Evolutionary conservation across 2,329 filamentous ascomycete genomes (phyloP), one percentile per base, ranked within the genome.

Genomic region (Drechmeria coniospora): DNA sequence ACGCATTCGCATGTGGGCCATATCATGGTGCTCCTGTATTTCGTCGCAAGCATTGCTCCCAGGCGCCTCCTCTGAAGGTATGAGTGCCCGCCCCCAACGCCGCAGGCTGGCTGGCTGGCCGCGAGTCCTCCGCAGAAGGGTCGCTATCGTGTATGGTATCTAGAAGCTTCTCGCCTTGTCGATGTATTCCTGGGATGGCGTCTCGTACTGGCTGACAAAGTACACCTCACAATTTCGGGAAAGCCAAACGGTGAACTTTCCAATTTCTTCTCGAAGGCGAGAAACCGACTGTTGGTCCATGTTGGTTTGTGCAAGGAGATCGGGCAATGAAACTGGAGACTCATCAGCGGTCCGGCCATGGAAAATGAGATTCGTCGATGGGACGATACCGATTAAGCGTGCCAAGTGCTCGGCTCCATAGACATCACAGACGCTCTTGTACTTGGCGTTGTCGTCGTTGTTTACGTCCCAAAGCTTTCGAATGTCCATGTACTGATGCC

Each of bases 271-370:
- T 9, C 84, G 77, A 15, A 95, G 70, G 25, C 84, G 79, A 36
- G 77, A 79, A 23, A 93, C 82, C 3, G 84, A 86, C 50, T 92
- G 84, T 29, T 78, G 66, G 46, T 95, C 90, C 84, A 98, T 93
- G 56, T 95, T 95, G 28, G 90, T 98, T 51, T 98, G 90, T 4
- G 86, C 86, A 36, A 95, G 75, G 22, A 95, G 73, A 48, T 98
- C 90, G 1, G 90, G 87, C 41, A 95, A 74, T 1, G 79, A 79
- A 4, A 92, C 87, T 93, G 41, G 31, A 15, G n/a, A n/a, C n/a
- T n/a, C n/a, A n/a, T n/a, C 21, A 15, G 21, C 22, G 18, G n/a
- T n/a, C n/a, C n/a, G n/a, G n/a, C n/a, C n/a, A n/a, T n/a, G n/a
- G n/a, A n/a, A n/a, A n/a, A n/a, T n/a, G n/a, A n/a, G n/a, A 21